phyloP scores from a whole-genome alignment of 495 filamentous ascomycete genomes.

The Penicillium antarcticum region DNA sequence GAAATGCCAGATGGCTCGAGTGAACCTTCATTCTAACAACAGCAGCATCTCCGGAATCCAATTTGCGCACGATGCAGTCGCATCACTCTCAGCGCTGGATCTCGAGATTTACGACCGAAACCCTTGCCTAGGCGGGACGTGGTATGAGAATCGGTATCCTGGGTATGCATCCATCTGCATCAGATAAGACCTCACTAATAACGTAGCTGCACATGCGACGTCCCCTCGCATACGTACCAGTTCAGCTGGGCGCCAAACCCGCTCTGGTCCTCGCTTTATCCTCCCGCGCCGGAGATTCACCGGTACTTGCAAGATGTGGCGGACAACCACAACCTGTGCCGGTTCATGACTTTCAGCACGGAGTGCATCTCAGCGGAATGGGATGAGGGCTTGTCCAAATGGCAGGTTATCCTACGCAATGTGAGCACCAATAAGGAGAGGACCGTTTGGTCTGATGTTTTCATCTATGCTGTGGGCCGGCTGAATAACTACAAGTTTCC shows the following conservation, averaged over 20 bases:
- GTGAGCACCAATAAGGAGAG: neutral
- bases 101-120: constrained; percentile 71
- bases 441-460: constrained; percentile 1
- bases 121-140: constrained; percentile 57
- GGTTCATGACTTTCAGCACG: constrained; percentile 1
- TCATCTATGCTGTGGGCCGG: constrained; percentile 11
- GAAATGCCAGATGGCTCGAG: constrained; percentile 38
- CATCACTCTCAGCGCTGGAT: constrained; percentile 41
- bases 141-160: constrained; percentile 62
- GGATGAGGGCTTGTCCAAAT: constrained; percentile 2
- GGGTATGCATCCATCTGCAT: constrained; percentile 25
- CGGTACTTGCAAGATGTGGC: constrained; percentile 7
- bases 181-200: neutral
- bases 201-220: constrained; percentile 13
- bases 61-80: constrained; percentile 29
- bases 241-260: constrained; percentile 14
- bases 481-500: constrained; percentile 12
- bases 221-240: constrained; percentile 15
- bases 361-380: constrained; percentile 1
- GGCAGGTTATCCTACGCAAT: neutral
- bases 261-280: constrained; percentile 12
- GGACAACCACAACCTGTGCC: constrained; percentile 1
- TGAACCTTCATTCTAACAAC: constrained; percentile 13
- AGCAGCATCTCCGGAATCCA: constrained; percentile 5
- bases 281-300: constrained; percentile 10